Conservation (phyloP, 2,329 filamentous ascomycete species). For the Penicillium sp. region DNA sequence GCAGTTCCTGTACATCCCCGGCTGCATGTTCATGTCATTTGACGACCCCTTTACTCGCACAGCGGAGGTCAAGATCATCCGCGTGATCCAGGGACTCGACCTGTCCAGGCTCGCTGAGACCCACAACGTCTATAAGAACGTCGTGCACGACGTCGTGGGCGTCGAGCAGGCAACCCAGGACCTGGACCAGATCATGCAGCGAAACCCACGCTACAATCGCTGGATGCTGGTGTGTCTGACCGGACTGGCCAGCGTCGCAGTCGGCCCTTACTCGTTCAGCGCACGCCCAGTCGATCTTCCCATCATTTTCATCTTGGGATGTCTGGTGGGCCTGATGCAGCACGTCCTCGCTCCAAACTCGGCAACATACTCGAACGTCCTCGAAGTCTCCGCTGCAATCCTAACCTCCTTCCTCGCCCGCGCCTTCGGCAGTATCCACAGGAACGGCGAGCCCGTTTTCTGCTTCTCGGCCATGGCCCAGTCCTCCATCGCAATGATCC, state of each 20-base stretch:
- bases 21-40: slow-evolving; percentile 57
- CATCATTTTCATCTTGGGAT: slow-evolving; percentile 67
- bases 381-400: slow-evolving; percentile 55
- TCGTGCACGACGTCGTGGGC: slow-evolving; percentile 45
- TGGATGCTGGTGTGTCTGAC: slow-evolving; percentile 65
- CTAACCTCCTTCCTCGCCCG: slow-evolving; percentile 68
- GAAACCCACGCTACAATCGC: slow-evolving; percentile 55
- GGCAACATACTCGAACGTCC: slow-evolving; percentile 55
- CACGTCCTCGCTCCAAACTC: slow-evolving; percentile 74
- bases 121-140: slow-evolving; percentile 47
- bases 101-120: slow-evolving; percentile 44
- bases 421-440: slow-evolving; percentile 64
- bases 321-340: slow-evolving; percentile 71
- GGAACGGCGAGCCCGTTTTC: slow-evolving; percentile 50
- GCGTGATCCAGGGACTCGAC: slow-evolving; percentile 43
- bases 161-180: slow-evolving; percentile 42
- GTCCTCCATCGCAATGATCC: slow-evolving; percentile 66
- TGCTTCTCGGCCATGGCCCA: slow-evolving; percentile 59
- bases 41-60: slow-evolving; percentile 53
- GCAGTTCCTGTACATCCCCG: slow-evolving; percentile 82
- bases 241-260: slow-evolving; percentile 71
- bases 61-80: slow-evolving; percentile 47
- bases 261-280: slow-evolving; percentile 77
- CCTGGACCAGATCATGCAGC: slow-evolving; percentile 56
- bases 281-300: slow-evolving; percentile 63